Evolutionary conservation across 2,329 filamentous ascomycete genomes (phyloP), one percentile per base, ranked within the genome.

Genomic region (Hymenoscyphus occultus): DNA sequence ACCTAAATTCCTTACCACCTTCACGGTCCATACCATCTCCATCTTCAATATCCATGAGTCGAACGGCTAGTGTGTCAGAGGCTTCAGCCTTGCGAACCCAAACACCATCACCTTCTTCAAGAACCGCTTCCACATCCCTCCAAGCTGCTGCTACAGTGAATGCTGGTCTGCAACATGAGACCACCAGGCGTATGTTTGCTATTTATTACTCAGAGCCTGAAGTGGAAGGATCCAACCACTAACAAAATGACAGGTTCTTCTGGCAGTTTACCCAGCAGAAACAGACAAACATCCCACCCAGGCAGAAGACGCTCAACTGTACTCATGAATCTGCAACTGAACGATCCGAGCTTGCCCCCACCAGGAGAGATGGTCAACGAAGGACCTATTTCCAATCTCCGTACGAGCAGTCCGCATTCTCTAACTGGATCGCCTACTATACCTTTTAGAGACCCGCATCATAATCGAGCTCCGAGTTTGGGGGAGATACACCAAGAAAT

Each of bases 401-500:
- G 74, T 22, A 76, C 76, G 42, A 72, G 74, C 42, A 83, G 81
- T 70, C 80, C 81, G 54, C 80, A 80, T 64, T 78, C 78, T n/a
- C 68, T 83, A 3, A 76, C 82, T 65, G 73, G 79, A 64, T 84
- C 83, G 10, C 81, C 84, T 7, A 75, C 80, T 60, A 71, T 68
- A 45, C 54, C 67, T 7, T 71, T 63, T 51, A 74, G 78, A 40
- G 85, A 87, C 70, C 84, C 86, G 16, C 83, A 86, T 70, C 89
- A 90, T 72, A 84, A 86, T 69, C 82, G 90, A 59, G 79, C 88
- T 0, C 89, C 89, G 2, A 92, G 90, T 74, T 77, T 93, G 67
- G 90, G 90, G 19, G 90, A 92, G 76, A 84, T 93, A 54, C 90
- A 93, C 71, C 90, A 93, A 74, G 89, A 92, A 77, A 81, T 93